These are phyloP conservation scores for Symbiodinium pilosum DNA, from an alignment of 73 alveolate genomes.

Conservation along the genomic window DNA sequence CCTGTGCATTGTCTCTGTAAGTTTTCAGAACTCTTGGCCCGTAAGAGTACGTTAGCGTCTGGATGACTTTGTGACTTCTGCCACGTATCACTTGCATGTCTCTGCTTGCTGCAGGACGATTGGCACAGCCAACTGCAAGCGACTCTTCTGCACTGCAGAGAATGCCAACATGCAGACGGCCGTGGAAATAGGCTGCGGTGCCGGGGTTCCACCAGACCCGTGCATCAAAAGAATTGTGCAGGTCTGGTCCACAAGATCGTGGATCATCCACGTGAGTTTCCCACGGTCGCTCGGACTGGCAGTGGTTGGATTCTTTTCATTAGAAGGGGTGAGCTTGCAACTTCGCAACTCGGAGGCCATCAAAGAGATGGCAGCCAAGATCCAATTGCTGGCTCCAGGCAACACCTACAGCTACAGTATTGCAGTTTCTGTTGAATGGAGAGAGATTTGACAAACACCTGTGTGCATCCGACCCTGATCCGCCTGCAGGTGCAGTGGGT, in stretches of 20 bases:
- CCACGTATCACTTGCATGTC: too few species aligned
- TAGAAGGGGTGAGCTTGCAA: neutral
- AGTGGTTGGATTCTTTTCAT: too few species aligned
- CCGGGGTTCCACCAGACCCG: neutral
- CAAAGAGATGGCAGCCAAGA: constrained; percentile 17
- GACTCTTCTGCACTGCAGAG: constrained; percentile 86
- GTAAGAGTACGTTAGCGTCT: too few species aligned
- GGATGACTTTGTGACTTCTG: too few species aligned
- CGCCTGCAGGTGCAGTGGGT: neutral
- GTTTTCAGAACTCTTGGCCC: too few species aligned
- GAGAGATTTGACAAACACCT: neutral
- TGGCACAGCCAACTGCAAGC: constrained; percentile 94
- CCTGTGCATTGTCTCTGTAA: too few species aligned
- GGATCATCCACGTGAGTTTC: constrained; percentile 2
- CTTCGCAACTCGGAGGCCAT: neutral
- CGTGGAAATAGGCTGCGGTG: neutral
- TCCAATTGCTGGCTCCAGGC: constrained; percentile 7
- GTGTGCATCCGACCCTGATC: neutral
- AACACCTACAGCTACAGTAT: too few species aligned
- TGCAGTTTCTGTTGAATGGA: neutral
- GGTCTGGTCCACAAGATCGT: constrained; percentile 1
- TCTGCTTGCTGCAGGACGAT: constrained; percentile 41
- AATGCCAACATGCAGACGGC: constrained; percentile 82
- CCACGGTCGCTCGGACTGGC: neutral
- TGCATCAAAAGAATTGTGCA: neutral